phyloP scores from a whole-genome alignment of 2,329 filamentous ascomycete species.

The Thelonectria rubi region DNA sequence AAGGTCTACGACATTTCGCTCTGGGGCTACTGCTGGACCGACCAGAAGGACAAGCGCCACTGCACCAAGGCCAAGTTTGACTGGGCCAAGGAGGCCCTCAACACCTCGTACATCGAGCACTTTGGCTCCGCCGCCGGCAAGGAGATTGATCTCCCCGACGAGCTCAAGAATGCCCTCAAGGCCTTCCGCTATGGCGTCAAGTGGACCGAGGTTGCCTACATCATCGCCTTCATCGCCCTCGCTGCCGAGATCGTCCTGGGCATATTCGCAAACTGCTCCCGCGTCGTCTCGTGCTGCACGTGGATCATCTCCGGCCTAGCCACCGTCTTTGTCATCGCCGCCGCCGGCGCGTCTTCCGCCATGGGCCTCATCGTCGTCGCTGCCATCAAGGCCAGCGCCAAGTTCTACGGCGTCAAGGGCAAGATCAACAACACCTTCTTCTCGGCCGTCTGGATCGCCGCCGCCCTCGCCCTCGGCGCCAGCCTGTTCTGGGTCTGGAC shows the following conservation, averaged over 20 bases:
- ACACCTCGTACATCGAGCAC: constrained; percentile 65
- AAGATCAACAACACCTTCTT: constrained; percentile 76
- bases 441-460: constrained; percentile 79
- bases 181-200: constrained; percentile 78
- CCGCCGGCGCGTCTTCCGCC: constrained; percentile 78
- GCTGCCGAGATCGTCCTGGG: constrained; percentile 78
- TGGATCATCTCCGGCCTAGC: constrained; percentile 78
- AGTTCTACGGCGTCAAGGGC: constrained; percentile 75
- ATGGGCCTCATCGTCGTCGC: constrained; percentile 76
- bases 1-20: constrained; percentile 84
- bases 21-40: constrained; percentile 84
- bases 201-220: constrained; percentile 86
- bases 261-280: constrained; percentile 83
- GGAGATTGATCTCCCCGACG: constrained; percentile 72
- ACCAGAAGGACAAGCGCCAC: constrained; percentile 60
- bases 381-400: constrained; percentile 60
- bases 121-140: constrained; percentile 58
- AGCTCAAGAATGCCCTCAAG: constrained; percentile 73
- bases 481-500: constrained; percentile 91
- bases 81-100: constrained; percentile 79
- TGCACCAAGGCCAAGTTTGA: constrained; percentile 78
- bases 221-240: constrained; percentile 76
- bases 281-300: constrained; percentile 82
- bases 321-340: constrained; percentile 62
- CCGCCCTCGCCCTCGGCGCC: constrained; percentile 77